Base-by-base conservation (phyloP, 2,329 filamentous ascomycete species). In the Penicillium sp. region DNA sequence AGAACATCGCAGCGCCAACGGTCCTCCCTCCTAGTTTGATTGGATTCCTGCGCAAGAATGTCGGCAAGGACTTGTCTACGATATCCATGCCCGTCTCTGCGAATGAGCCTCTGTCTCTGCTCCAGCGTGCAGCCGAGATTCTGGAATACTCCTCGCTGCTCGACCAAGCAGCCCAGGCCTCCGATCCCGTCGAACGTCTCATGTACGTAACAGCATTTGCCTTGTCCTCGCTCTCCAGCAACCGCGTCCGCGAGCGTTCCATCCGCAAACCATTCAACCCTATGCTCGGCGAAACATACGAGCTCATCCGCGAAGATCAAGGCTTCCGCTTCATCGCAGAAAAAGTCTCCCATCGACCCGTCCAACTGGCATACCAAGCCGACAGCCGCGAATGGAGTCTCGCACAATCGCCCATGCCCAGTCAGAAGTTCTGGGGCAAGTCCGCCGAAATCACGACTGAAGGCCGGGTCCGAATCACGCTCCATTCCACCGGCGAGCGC, bases 401-500 rank as follows among this genome's bases (percentile, higher is more conserved):
- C 63, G 84, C 91, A 0, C 95, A 98, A 74, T 91, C 90, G 4
- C 92, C 95, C 0, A 89, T 90, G 59, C 95, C 95, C 0, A 89
- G 90, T 25, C 94, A 99, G 74, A 98, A 98, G 74, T 99, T 99
- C 80, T 98, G 95, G 95, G 95, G 95, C 58, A 98, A 98, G 81
- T 94, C 90, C 57, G 92, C 92, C 2, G 95, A 99, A 77, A 87
- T 99, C 64, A 95, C 91, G 62, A 98, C 93, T 0, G 94, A 97
- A 57, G 95, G 95, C 2, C 90, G 92, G 28, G 88, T 92, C 3
- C 87, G 93, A 52, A 83, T 97, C 42, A 87, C 88, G 42, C 80
- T 99, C 30, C 88, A 95, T 73, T 84, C 85, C 2, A 85, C 82
- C 1, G 90, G 92, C 57, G 94, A 98, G 74, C 84, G 87, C 62